These are phyloP conservation scores for Pseudocercospora crystallina DNA, from an alignment of 2,329 filamentous ascomycete genomes.

Conservation along the genomic window DNA sequence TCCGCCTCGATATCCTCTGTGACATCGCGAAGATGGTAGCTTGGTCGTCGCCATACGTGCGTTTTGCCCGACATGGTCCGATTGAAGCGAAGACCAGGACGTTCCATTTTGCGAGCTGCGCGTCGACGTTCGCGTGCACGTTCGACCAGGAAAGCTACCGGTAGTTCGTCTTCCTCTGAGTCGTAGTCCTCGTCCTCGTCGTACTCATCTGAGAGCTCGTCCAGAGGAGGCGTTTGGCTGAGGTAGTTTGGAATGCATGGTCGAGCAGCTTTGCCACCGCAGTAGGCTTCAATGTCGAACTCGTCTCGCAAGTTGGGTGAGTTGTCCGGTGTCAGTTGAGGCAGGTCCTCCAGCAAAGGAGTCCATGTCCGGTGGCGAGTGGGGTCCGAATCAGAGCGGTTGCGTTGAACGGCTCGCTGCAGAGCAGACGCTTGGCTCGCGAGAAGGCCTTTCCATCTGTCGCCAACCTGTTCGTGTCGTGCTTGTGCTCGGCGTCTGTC, in stretches of 20 bases:
- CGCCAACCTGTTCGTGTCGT: constrained; percentile 22
- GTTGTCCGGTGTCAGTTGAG: constrained; percentile 34
- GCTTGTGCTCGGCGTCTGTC: constrained; percentile 30
- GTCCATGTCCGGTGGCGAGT: constrained; percentile 17
- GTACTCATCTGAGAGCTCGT: constrained; percentile 20
- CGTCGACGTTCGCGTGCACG: constrained; percentile 21
- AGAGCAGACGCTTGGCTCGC: constrained; percentile 26
- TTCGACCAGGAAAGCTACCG: constrained; percentile 28
- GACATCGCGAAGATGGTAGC: constrained; percentile 29
- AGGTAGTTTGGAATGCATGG: constrained; percentile 26
- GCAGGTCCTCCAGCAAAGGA: constrained; percentile 26
- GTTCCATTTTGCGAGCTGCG: constrained; percentile 23
- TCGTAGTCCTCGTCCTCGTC: constrained; percentile 23
- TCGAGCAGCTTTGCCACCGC: constrained; percentile 8
- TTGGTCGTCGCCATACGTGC: constrained; percentile 33
- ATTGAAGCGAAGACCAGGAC: constrained; percentile 31
- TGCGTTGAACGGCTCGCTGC: constrained; percentile 28
- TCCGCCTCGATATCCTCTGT: constrained; percentile 31
- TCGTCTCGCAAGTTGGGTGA: constrained; percentile 33
- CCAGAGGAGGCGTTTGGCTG: constrained; percentile 18
- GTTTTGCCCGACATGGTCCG: constrained; percentile 33
- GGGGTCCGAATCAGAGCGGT: constrained; percentile 16
- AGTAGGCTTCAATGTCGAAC: constrained; percentile 27
- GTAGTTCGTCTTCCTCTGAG: constrained; percentile 27
- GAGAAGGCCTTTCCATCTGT: constrained; percentile 29